A percentile compares a stretch with the other conserved stretches of the same genome.
phyloP scores from a whole-genome alignment of 805 yeast genomes.

The Metschnikowia drakensbergensis region DNA sequence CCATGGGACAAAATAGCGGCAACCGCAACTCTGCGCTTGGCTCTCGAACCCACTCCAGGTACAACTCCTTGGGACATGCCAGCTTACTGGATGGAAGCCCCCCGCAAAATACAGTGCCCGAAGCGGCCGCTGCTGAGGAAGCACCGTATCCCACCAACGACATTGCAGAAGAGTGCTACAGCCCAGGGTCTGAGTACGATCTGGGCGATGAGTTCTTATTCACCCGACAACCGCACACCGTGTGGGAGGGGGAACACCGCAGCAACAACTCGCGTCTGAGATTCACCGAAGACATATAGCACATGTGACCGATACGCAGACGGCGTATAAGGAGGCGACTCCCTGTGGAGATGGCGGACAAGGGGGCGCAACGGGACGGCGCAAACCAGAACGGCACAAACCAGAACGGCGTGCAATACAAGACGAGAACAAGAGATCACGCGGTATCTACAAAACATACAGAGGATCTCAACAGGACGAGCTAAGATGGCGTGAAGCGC shows the following conservation, averaged over 20 bases:
- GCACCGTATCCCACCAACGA: constrained; percentile 11
- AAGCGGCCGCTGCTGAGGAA: not conserved
- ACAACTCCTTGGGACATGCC: constrained; percentile 11
- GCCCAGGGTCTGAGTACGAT: constrained; percentile 11
- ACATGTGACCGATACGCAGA: not conserved
- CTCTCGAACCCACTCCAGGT: constrained; percentile 13
- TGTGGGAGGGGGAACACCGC: constrained; percentile 11
- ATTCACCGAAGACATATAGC: constrained; percentile 15
- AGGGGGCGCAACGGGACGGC: too few relatives aligned
- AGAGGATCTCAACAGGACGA: too few relatives aligned
- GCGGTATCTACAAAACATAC: too few relatives aligned
- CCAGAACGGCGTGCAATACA: too few relatives aligned
- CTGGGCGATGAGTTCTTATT: constrained; percentile 15
- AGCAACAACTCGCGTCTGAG: constrained; percentile 20
- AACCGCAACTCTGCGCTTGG: constrained; percentile 9
- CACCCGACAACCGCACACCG: constrained; percentile 8
- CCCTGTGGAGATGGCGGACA: too few relatives aligned
- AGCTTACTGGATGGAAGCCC: constrained; percentile 2
- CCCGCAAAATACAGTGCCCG: not conserved
- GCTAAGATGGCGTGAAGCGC: not conserved
- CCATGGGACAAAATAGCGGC: constrained; percentile 11
- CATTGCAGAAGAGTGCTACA: constrained; percentile 1
- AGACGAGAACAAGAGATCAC: too few relatives aligned
- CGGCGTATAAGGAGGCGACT: too few relatives aligned
- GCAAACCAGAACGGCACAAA: too few relatives aligned